A percentile compares a stretch with the other conserved stretches of the same genome.
Evolutionary conservation across 164 flowering plant genomes (phyloP).

Genomic region (Sextonia rubra): DNA sequence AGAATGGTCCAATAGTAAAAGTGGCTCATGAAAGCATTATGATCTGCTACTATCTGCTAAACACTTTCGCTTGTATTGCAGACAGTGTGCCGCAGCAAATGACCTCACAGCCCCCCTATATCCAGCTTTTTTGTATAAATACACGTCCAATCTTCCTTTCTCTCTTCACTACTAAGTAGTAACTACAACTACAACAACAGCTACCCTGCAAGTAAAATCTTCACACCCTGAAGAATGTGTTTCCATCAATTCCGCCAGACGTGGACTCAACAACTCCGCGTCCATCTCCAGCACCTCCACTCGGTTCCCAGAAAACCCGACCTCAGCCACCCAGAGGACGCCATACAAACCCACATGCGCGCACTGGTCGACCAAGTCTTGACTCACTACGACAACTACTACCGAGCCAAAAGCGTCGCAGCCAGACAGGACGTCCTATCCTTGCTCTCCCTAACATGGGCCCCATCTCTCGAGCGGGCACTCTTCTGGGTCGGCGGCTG

Average conservation of each 20-base stretch:
- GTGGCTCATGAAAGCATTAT: too few species aligned
- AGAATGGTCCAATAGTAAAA: too few species aligned
- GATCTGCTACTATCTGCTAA: too few species aligned
- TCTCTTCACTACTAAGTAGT: too few species aligned
- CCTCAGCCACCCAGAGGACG: not conserved
- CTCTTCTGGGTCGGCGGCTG: constrained; percentile 80
- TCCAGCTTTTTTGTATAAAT: too few species aligned
- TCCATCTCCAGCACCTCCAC: constrained; percentile 27
- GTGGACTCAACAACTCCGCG: constrained; percentile 31
- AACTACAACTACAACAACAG: too few species aligned
- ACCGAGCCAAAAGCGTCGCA: constrained; percentile 33
- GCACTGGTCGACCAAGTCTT: constrained; percentile 30
- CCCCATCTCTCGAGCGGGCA: constrained; percentile 49
- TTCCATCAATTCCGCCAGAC: constrained; percentile 23
- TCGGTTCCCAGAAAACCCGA: constrained; percentile 12
- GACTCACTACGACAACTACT: constrained; percentile 52
- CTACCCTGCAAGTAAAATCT: too few species aligned
- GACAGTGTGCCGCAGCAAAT: too few species aligned
- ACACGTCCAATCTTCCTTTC: too few species aligned
- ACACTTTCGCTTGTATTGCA: too few species aligned
- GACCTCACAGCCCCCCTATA: too few species aligned
- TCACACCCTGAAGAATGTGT: not conserved
- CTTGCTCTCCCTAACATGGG: constrained; percentile 54
- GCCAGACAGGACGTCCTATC: constrained; percentile 30
- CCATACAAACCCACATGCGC: not conserved